Conservation (phyloP, 2,329 filamentous ascomycete species). For the Colletotrichum tanaceti region DNA sequence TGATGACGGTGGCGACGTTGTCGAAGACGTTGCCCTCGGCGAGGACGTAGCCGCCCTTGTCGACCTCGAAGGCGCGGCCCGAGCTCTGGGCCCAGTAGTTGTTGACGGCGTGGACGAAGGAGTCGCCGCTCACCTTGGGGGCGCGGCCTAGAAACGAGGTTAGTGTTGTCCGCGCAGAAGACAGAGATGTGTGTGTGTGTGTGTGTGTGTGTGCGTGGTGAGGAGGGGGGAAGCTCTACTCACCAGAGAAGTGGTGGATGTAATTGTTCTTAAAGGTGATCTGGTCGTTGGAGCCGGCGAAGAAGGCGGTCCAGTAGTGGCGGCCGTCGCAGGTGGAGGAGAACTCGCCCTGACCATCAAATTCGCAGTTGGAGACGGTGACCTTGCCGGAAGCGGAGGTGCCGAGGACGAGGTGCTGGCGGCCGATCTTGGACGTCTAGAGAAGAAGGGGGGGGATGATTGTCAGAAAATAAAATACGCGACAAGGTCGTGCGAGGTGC, state of each 20-base stretch:
- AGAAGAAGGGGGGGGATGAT: no score
- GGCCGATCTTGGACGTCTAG: constrained; percentile 65
- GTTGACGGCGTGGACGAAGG: constrained; percentile 70
- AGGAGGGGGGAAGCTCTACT: not conserved
- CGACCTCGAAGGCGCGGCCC: constrained; percentile 68
- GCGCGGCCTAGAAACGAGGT: constrained; percentile 52
- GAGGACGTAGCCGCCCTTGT: constrained; percentile 55
- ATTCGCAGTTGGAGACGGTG: constrained; percentile 69
- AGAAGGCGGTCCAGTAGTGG: constrained; percentile 71
- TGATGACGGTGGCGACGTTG: constrained; percentile 58
- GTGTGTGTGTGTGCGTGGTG: no score
- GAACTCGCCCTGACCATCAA: constrained; percentile 65
- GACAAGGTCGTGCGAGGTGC: not conserved
- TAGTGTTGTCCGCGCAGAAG: not conserved
- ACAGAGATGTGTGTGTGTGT: no score
- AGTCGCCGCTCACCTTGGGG: constrained; percentile 68
- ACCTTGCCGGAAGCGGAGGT: constrained; percentile 64
- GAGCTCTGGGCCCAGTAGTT: constrained; percentile 69
- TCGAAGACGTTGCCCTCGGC: constrained; percentile 70
- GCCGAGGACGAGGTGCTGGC: constrained; percentile 70
- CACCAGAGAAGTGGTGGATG: constrained; percentile 66
- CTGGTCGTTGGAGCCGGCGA: constrained; percentile 65
- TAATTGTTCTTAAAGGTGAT: constrained; percentile 72
- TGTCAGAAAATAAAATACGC: not conserved
- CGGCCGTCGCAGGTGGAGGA: constrained; percentile 68